Percentiles rank a stretch among this genome's conserved stretches.
These are phyloP conservation scores for Alisma plantagoaquatica DNA, from an alignment of 106 monocot genomes.

Conservation along the genomic window DNA sequence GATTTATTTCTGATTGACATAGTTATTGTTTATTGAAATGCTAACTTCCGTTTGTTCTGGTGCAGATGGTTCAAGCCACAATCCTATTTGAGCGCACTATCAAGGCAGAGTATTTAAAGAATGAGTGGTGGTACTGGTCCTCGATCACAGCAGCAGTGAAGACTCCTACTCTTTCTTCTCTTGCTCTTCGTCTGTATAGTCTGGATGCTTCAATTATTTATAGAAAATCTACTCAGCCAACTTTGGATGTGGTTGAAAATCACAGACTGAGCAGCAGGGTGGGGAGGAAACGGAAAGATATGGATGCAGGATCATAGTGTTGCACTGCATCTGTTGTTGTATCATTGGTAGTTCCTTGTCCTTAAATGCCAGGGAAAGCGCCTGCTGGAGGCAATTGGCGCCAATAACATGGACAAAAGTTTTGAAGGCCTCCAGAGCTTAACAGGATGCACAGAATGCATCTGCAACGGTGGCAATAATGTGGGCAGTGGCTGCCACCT, in stretches of 20 bases:
- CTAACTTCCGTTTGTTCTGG: too few relatives aligned
- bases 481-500: not conserved
- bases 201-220: conserved; percentile 82
- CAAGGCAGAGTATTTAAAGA: conserved; percentile 66
- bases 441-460: too few relatives aligned
- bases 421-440: too few relatives aligned
- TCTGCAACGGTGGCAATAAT: too few relatives aligned
- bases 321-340: too few relatives aligned
- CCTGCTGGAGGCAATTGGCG: too few relatives aligned
- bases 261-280: conserved; percentile 22
- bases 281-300: conserved; percentile 62
- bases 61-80: conserved; percentile 76
- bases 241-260: conserved; percentile 24
- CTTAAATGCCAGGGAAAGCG: too few relatives aligned
- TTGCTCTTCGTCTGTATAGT: conserved; percentile 70
- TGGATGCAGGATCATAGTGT: conserved; percentile 32
- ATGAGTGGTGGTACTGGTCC: conserved; percentile 92
- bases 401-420: too few relatives aligned
- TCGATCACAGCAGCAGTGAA: conserved; percentile 74
- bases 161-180: conserved; percentile 59
- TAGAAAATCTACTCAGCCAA: conserved; percentile 18
- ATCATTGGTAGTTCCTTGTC: too few relatives aligned
- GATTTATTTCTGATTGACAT: too few relatives aligned
- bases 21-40: too few relatives aligned
- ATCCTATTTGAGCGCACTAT: conserved; percentile 75